Evolutionary conservation across 371 early-diverging fungal species (phyloP).

Genomic region (Lichtheimia ornata): DNA sequence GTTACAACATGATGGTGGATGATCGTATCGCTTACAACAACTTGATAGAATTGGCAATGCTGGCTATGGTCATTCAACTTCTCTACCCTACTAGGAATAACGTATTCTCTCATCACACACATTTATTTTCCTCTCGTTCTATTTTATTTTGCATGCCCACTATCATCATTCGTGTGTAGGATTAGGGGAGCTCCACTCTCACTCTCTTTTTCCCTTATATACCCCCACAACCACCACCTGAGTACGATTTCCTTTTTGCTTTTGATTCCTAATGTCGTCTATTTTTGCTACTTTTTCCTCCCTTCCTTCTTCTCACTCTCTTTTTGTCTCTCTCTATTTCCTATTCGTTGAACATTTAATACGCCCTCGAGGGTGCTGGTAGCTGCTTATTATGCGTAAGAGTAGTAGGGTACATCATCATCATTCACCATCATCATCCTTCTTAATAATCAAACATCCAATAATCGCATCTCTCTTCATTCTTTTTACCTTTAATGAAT

Average conservation of each 20-base stretch:
- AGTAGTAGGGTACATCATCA: not conserved
- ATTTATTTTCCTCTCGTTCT: constrained; percentile 74
- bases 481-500: constrained; percentile 52
- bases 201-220: constrained; percentile 77
- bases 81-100: constrained; percentile 77
- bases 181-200: constrained; percentile 80
- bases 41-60: too few species aligned
- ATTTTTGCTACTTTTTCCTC: not conserved
- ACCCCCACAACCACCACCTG: too few species aligned
- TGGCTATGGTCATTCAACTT: too few species aligned
- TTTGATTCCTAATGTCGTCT: too few species aligned
- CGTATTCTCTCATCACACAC: constrained; percentile 91
- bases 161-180: constrained; percentile 64
- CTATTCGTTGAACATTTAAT: not conserved
- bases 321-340: not conserved
- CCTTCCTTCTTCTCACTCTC: not conserved
- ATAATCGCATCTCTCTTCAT: too few species aligned
- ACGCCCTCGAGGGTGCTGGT: too few species aligned
- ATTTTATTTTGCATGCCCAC: constrained; percentile 60
- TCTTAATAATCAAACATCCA: too few species aligned
- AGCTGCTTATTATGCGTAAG: too few species aligned
- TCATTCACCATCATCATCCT: not conserved
- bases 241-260: too few species aligned
- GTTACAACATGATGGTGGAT: too few species aligned
- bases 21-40: too few species aligned